These are phyloP conservation scores for Coemansia sp. DNA, from an alignment of 192 early-diverging fungal genomes.

Conservation along the genomic window DNA sequence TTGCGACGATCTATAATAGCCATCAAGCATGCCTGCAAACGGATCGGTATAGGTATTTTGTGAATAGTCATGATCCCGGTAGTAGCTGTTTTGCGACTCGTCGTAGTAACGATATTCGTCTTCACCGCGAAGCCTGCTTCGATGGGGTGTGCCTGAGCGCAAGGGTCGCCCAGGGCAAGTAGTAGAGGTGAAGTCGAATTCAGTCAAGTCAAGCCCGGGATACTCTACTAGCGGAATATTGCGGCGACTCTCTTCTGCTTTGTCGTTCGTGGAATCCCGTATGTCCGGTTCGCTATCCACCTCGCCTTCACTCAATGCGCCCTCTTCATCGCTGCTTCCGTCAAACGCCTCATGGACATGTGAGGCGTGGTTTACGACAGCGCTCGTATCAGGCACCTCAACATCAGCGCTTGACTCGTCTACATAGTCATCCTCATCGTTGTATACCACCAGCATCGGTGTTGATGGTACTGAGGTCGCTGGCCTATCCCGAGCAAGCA, in stretches of 20 bases:
- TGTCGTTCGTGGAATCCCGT: background rate
- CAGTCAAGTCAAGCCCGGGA: constrained; percentile 30
- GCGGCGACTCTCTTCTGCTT: background rate
- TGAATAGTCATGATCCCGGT: background rate
- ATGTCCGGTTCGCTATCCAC: background rate
- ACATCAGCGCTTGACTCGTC: background rate
- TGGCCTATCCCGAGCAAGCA: constrained; percentile 7
- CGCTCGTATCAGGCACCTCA: background rate
- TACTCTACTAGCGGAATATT: constrained; percentile 43
- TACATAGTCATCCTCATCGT: constrained; percentile 22
- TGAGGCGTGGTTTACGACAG: background rate
- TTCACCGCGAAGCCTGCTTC: background rate
- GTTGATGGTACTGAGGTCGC: constrained; percentile 7
- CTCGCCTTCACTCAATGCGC: constrained; percentile 3
- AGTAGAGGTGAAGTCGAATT: constrained; percentile 34
- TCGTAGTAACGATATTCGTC: constrained; percentile 6
- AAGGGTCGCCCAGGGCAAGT: constrained; percentile 24
- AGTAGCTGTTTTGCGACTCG: background rate
- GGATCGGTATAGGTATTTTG: background rate
- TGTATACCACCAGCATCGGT: constrained; percentile 29
- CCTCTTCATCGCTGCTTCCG: constrained; percentile 13
- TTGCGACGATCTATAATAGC: constrained; percentile 23
- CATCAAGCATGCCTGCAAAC: constrained; percentile 25
- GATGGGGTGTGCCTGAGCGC: background rate
- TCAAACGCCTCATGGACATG: background rate